Base-by-base conservation (phyloP, 2,329 filamentous ascomycete genomes). In the Alternaria burnsii region DNA sequence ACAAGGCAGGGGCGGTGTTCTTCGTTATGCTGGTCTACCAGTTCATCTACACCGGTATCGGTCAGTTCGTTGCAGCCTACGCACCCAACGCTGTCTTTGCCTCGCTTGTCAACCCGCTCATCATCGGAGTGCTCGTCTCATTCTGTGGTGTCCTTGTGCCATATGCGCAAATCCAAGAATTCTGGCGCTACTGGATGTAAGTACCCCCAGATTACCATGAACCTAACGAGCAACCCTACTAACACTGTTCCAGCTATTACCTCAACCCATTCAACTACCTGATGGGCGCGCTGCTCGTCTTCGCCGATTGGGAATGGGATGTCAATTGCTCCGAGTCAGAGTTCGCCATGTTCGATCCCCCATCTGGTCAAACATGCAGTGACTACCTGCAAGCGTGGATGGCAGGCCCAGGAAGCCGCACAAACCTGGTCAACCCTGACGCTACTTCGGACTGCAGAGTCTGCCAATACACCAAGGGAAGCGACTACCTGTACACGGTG, bases 111-210 rank as follows among this genome's bases (percentile, higher is more conserved):
- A 73, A 72, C 26, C 71, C 71, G 0, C 59, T 76, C 7, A 9
- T 75, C 12, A 47, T 72, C 38, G 61, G 59, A 42, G 54, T 59
- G 3, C 59, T 75, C 1, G 61, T 72, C 32, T 68, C 65, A 6
- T 76, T 75, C 60, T 74, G 71, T 40, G 73, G 73, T 82, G 89
- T 95, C 42, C 84, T 95, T 59, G 88, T 88, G 36, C 81, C 82
- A 1, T 89, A 89, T 1, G 75, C 79, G 6, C 79, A 81, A 4
- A 84, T 94, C 22, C 90, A 91, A 0, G 81, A 85, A 2, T 93
- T 94, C 83, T 94, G 91, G 91, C 59, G 73, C 16, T 80, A 79
- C 71, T 81, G 79, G 78, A 55, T 79, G 42, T 44, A 44, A 44
- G 42, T 44, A 44, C 8, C 22, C 16, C 14, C 5, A n/a, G 6